A percentile compares a stretch with the other conserved stretches of the same genome.
phyloP scores from a whole-genome alignment of 2,329 filamentous ascomycete species.

The Ascochyta lentis region DNA sequence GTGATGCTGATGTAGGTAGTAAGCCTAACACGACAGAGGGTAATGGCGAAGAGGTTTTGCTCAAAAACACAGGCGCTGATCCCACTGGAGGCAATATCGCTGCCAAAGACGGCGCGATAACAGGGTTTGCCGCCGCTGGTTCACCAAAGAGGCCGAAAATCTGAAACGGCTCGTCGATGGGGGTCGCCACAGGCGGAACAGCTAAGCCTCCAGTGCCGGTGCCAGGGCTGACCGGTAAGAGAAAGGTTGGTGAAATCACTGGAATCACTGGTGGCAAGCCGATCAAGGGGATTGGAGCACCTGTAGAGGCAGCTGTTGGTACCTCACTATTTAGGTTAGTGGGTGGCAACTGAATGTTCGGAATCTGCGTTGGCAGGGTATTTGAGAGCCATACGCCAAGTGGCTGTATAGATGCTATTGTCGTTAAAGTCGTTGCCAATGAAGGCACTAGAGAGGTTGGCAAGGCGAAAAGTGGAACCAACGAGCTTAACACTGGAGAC shows the following conservation, averaged over 20 bases:
- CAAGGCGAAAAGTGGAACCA: too few relatives aligned
- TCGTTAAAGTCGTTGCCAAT: background rate
- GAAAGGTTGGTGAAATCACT: background rate
- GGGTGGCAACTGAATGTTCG: background rate
- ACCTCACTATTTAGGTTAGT: background rate
- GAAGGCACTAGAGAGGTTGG: background rate
- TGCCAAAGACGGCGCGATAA: background rate
- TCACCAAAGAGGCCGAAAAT: background rate
- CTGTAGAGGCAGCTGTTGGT: background rate
- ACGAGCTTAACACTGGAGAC: background rate
- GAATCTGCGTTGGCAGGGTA: background rate
- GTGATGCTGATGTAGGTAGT: background rate
- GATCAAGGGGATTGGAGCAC: background rate
- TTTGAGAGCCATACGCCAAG: background rate
- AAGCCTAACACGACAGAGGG: background rate
- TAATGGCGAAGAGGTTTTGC: background rate
- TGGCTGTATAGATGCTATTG: background rate
- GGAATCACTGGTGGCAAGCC: background rate
- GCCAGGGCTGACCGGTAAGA: background rate
- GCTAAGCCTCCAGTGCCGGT: background rate
- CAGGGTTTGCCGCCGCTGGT: background rate
- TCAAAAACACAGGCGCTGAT: background rate
- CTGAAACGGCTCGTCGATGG: background rate
- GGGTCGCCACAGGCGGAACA: background rate
- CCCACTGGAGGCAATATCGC: background rate